Evolutionary conservation across 108 stramenopile species (phyloP).

Genomic region (Pseudonitzschia multiseries): DNA sequence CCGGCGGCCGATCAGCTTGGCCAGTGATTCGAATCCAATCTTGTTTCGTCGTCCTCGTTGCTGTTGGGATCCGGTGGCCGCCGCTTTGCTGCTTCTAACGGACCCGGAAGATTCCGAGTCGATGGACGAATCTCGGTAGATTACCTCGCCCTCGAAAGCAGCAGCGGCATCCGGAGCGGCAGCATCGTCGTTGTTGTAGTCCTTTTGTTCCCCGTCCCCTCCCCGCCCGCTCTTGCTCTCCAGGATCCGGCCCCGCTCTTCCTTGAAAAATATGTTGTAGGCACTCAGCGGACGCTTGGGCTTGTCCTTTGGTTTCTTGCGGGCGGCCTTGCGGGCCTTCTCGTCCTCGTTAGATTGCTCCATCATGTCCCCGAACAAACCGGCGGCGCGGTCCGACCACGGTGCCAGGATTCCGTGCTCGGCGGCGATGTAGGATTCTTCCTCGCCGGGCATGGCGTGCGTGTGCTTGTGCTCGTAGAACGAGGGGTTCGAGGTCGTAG

Average conservation of each 20-base stretch:
- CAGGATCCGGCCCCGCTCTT: conserved; percentile 24
- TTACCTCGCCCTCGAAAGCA: too few species aligned
- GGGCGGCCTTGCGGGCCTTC: conserved; percentile 22
- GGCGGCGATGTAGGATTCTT: conserved; percentile 14
- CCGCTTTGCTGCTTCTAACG: not conserved
- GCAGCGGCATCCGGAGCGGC: too few species aligned
- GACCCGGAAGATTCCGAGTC: not conserved
- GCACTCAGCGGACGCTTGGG: conserved; percentile 73
- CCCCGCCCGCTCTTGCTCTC: not conserved
- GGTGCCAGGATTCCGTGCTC: conserved; percentile 39
- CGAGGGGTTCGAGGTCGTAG: too few species aligned
- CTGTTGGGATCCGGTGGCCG: too few species aligned
- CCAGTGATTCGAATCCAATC: conserved; percentile 77
- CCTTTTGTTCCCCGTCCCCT: too few species aligned
- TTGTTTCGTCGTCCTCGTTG: conserved; percentile 24
- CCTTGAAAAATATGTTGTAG: conserved; percentile 42
- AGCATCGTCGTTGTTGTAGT: not conserved
- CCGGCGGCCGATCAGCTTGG: conserved; percentile 63
- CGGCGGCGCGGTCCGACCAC: conserved; percentile 29
- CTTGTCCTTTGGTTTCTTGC: conserved; percentile 43
- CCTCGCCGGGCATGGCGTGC: conserved; percentile 1
- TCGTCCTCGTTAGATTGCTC: conserved; percentile 9
- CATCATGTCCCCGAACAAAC: conserved; percentile 35
- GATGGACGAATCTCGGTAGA: not conserved
- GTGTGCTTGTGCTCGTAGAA: not conserved